Conservation (phyloP, 768 basidiomycete species). For the Suillus luteus region DNA sequence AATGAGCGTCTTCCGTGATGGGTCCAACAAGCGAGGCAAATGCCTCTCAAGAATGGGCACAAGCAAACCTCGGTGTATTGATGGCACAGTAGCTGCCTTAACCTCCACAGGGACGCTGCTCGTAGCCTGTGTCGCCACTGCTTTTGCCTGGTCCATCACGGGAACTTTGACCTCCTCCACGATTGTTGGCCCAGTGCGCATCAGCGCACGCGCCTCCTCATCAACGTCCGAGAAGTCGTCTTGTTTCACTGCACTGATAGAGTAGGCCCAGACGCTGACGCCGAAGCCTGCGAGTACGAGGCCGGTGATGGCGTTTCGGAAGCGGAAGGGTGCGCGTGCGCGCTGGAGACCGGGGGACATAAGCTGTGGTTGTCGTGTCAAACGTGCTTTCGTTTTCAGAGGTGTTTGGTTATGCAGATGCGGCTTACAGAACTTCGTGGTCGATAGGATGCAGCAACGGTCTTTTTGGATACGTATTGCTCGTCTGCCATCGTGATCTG, state of each 20-base stretch:
- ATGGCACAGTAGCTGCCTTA: neutral
- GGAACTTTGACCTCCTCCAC: constrained; percentile 34
- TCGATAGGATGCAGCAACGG: constrained; percentile 38
- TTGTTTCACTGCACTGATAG: constrained; percentile 91
- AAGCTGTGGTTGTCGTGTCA: constrained; percentile 43
- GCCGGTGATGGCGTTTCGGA: constrained; percentile 81
- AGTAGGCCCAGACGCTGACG: constrained; percentile 86
- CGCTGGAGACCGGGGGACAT: constrained; percentile 89
- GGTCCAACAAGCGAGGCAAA: constrained; percentile 59
- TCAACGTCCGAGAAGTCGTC: constrained; percentile 89
- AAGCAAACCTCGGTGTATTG: constrained; percentile 46
- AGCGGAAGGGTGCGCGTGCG: constrained; percentile 81
- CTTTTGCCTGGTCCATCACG: constrained; percentile 25
- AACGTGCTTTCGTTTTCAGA: neutral
- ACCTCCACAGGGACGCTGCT: neutral
- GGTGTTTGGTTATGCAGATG: neutral
- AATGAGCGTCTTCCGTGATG: constrained; percentile 61
- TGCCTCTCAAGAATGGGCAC: constrained; percentile 42
- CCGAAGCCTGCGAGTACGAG: constrained; percentile 70
- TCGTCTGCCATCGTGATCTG: constrained; percentile 33
- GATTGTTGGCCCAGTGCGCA: constrained; percentile 29
- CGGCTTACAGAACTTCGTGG: constrained; percentile 41
- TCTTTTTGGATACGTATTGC: constrained; percentile 37
- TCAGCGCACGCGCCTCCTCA: constrained; percentile 68
- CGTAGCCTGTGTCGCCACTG: constrained; percentile 14